Evolutionary conservation across 1,284 basidiomycete species (phyloP), one percentile per base, ranked within the genome.

Genomic region (Cryptococcus maquisensis): DNA sequence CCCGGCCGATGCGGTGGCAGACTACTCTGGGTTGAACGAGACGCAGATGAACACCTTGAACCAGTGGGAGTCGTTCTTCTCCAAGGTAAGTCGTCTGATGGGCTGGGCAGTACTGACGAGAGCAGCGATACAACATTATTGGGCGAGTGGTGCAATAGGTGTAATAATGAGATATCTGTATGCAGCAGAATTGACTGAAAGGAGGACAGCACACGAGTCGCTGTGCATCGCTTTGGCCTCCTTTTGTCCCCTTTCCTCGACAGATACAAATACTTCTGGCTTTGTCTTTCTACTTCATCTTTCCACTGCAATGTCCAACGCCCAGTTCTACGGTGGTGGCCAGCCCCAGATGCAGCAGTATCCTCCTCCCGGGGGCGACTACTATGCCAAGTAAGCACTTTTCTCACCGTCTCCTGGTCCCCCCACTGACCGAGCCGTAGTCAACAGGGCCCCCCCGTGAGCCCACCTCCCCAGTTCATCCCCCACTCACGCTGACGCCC

Each of bases 1-100:
- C 62, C 77, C 81, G 4, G 88, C 93, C 72, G 87, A 98, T 69
- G 95, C 94, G 0, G 81, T 93, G 3, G 77, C 91, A 4, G 94
- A 98, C 72, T 97, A 90, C 73, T 89, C 86, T 61, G 78, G 73
- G 0, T 81, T 98, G 45, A 81, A 83, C 50, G 85, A 84, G 59
- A 82, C 83, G 61, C 89, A 96, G 70, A 74, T 78, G 73, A 90
- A 91, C 75, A 88, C 90, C 1, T 80, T 98, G 51, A 82, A 96
- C 60, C 91, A 96, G 66, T 98, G 95, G 95, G 81, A 87, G 71
- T 68, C 79, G 6, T 95, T 94, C 77, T 87, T 87, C 72, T 68
- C 77, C 79, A 86, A 78, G 73, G 83, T 80, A 35, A 24, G 69
- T 61, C 10, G 16, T 21, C 5, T 12, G 3, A 32, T 18, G 4